Evolutionary conservation across 2,329 filamentous ascomycete species (phyloP).

Genomic region (Fusarium sp.): DNA sequence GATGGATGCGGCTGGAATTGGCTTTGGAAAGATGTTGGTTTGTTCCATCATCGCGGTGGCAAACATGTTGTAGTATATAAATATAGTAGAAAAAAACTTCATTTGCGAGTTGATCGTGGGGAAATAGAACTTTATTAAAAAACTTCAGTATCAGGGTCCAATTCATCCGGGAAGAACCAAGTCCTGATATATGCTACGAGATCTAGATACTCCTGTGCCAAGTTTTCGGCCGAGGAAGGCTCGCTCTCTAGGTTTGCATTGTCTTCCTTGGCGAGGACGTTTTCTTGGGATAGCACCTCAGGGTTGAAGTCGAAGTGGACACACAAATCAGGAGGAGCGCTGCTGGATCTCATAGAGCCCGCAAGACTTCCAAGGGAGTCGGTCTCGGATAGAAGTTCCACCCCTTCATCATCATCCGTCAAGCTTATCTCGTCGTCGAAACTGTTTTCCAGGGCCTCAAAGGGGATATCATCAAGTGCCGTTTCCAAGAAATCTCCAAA

Average conservation of each 20-base stretch:
- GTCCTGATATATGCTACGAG: slow-evolving; percentile 1
- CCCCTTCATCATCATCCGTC: background rate
- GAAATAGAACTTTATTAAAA: background rate
- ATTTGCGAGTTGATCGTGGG: background rate
- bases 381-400: background rate
- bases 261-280: background rate
- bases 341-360: background rate
- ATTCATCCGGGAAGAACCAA: slow-evolving; percentile 4
- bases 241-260: background rate
- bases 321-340: background rate
- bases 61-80: background rate
- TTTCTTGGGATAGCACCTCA: background rate
- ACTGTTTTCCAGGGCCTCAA: background rate
- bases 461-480: background rate
- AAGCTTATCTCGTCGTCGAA: background rate
- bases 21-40: background rate
- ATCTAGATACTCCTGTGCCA: background rate
- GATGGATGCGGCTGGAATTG: background rate
- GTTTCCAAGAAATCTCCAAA: slow-evolving; percentile 3
- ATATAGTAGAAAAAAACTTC: background rate
- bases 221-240: background rate
- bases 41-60: background rate
- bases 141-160: background rate
- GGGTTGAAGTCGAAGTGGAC: slow-evolving; percentile 7
- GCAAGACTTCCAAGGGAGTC: background rate